These are phyloP conservation scores for Colletotrichum lini DNA, from an alignment of 2,329 filamentous ascomycete species.

Conservation along the genomic window DNA sequence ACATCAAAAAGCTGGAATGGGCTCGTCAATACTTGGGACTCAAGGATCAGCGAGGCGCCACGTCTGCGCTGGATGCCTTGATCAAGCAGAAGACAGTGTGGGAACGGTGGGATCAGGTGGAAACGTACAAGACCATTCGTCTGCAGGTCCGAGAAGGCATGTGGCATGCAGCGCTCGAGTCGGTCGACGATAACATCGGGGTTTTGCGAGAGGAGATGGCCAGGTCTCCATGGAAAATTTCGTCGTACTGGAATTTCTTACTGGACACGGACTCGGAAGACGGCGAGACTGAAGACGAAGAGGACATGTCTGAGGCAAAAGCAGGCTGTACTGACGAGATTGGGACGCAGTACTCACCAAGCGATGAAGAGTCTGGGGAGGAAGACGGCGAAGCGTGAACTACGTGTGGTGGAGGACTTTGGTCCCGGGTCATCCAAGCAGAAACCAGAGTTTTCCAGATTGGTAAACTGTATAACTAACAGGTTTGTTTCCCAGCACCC, in stretches of 20 bases:
- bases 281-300: not conserved
- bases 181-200: conserved; percentile 22
- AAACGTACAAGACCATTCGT: conserved; percentile 22
- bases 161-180: conserved; percentile 22
- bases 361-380: not conserved
- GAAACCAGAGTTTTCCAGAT: too few species aligned
- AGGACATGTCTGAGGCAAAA: not conserved
- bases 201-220: not conserved
- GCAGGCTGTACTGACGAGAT: not conserved
- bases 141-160: conserved; percentile 27
- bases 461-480: too few species aligned
- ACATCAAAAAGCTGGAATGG: not conserved
- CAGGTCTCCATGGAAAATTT: conserved; percentile 13
- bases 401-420: too few species aligned
- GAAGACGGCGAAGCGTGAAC: not conserved
- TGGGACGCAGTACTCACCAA: not conserved
- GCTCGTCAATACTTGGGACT: not conserved
- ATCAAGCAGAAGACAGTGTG: conserved; percentile 9
- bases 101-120: not conserved
- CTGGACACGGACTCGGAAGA: too few species aligned
- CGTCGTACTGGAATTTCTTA: rapidly evolving
- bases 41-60: not conserved
- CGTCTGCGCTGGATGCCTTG: not conserved
- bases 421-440: too few species aligned
- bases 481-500: too few species aligned